Conservation (phyloP, 805 yeast species). For the Wickerhamiella hasegawae region DNA sequence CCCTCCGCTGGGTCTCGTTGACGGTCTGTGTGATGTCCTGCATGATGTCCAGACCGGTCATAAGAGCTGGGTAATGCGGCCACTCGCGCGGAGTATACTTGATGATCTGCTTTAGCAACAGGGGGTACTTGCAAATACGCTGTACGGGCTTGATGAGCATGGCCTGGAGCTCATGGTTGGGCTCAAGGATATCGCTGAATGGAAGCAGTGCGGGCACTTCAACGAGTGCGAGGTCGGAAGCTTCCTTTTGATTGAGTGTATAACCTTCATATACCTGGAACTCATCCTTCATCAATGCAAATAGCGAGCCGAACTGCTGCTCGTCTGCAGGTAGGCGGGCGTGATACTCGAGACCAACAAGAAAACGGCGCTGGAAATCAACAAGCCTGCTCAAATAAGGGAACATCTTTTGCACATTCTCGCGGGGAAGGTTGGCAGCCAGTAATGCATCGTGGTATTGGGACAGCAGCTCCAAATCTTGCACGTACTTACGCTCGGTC, state of each 20-base stretch:
- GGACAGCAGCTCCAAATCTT: constrained; percentile 65
- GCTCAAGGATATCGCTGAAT: constrained; percentile 49
- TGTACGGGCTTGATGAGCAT: constrained; percentile 89
- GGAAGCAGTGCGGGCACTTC: constrained; percentile 41
- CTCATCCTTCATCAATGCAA: constrained; percentile 70
- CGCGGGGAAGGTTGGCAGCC: constrained; percentile 55
- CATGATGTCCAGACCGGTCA: constrained; percentile 53
- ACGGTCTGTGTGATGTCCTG: constrained; percentile 75
- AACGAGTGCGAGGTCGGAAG: constrained; percentile 57
- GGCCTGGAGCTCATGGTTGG: constrained; percentile 77
- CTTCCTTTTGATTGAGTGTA: constrained; percentile 80
- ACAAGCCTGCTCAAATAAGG: constrained; percentile 73
- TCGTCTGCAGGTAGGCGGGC: constrained; percentile 53
- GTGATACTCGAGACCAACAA: constrained; percentile 81
- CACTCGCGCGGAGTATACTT: constrained; percentile 41
- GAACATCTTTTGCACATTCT: constrained; percentile 63
- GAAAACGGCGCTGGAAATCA: constrained; percentile 81
- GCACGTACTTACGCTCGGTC: constrained; percentile 86
- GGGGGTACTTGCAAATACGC: constrained; percentile 87
- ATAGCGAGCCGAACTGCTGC: constrained; percentile 80
- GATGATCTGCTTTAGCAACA: constrained; percentile 53
- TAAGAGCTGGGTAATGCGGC: constrained; percentile 49
- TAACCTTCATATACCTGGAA: constrained; percentile 86
- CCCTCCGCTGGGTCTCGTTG: constrained; percentile 84
- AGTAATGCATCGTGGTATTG: constrained; percentile 53